phyloP scores from a whole-genome alignment of 1,139 yeast species.

The Zygosaccharomyces sapae region DNA sequence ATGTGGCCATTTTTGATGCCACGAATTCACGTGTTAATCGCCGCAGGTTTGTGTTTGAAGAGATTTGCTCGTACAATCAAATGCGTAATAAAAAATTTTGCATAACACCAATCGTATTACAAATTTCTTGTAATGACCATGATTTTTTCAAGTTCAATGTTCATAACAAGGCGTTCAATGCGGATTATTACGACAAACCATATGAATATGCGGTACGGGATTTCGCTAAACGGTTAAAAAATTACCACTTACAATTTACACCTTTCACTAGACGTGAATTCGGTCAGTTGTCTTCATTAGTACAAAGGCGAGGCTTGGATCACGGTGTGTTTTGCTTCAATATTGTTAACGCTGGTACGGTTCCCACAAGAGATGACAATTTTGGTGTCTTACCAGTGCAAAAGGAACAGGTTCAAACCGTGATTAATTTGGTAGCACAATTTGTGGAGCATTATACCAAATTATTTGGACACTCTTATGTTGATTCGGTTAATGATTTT shows the following conservation, averaged over 20 bases:
- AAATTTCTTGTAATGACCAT: slow-evolving; percentile 44
- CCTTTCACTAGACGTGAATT: slow-evolving; percentile 53
- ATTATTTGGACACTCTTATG: slow-evolving; percentile 25
- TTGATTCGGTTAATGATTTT: slow-evolving; percentile 24
- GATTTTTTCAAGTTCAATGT: slow-evolving; percentile 52
- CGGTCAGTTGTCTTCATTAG: slow-evolving; percentile 13
- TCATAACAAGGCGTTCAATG: slow-evolving; percentile 55
- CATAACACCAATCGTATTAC: slow-evolving; percentile 40
- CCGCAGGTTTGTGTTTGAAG: slow-evolving; percentile 39
- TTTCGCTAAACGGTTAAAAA: slow-evolving; percentile 52
- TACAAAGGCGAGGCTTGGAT: slow-evolving; percentile 10
- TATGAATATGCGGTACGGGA: slow-evolving; percentile 55
- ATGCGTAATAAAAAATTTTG: slow-evolving; percentile 21
- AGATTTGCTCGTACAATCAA: slow-evolving; percentile 27
- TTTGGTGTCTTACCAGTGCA: slow-evolving; percentile 17
- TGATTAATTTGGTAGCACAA: slow-evolving; percentile 17
- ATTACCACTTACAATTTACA: slow-evolving; percentile 53
- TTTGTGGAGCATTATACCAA: slow-evolving; percentile 25
- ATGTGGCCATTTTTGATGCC: slow-evolving; percentile 67
- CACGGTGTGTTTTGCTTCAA: slow-evolving; percentile 23
- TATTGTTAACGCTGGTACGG: slow-evolving; percentile 24
- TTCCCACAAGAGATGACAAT: slow-evolving; percentile 11
- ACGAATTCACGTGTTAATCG: slow-evolving; percentile 60
- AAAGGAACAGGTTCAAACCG: slow-evolving; percentile 14
- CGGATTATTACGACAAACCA: slow-evolving; percentile 49